These are phyloP conservation scores for Colletotrichum australisinense DNA, from an alignment of 2,329 filamentous ascomycete genomes.

Conservation along the genomic window DNA sequence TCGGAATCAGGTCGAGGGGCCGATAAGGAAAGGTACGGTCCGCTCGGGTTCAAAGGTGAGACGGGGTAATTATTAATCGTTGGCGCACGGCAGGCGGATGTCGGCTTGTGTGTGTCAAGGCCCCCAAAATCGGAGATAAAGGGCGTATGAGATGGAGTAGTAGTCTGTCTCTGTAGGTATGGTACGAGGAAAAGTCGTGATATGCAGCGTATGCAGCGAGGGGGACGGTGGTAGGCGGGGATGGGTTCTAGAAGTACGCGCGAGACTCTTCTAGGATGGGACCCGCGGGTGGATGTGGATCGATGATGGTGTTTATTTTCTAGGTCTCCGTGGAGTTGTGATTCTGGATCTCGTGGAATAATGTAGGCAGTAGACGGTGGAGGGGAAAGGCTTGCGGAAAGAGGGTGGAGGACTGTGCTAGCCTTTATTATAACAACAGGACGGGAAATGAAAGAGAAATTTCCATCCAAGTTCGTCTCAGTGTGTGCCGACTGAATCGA, in stretches of 20 bases:
- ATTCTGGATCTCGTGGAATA: background rate
- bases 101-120: constrained; percentile 1
- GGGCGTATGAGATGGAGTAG: background rate
- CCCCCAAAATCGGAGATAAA: constrained; percentile 12
- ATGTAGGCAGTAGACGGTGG: background rate
- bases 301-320: constrained; percentile 2
- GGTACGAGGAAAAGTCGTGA: background rate
- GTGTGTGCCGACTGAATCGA: constrained; percentile 30
- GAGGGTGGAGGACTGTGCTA: background rate
- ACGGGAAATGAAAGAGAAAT: background rate
- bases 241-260: background rate
- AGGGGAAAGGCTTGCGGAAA: background rate
- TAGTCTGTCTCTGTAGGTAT: background rate
- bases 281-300: background rate
- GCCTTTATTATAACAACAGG: constrained; percentile 5
- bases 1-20: constrained; percentile 10
- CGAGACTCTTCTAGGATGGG: background rate
- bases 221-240: background rate
- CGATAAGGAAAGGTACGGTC: constrained; percentile 22
- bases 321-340: background rate
- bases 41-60: constrained; percentile 7
- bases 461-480: constrained; percentile 3
- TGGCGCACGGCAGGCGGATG: constrained; percentile 16
- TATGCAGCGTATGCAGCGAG: background rate
- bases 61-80: constrained; percentile 26